Evolutionary conservation across 2,329 filamentous ascomycete species (phyloP).

Genomic region (Xylaria sp.): DNA sequence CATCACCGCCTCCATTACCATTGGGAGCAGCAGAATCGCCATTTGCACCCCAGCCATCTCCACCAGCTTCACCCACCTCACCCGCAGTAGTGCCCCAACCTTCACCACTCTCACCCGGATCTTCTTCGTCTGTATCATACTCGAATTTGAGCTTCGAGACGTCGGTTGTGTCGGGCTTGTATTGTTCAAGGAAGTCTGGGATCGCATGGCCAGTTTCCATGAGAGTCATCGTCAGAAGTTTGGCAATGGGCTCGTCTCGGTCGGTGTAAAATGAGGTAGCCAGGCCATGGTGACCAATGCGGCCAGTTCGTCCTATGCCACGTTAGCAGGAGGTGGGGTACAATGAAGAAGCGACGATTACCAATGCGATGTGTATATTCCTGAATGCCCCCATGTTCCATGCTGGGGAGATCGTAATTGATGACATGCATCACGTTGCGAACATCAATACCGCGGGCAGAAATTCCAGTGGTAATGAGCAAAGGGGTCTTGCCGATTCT

Average conservation of each 20-base stretch:
- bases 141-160: slow-evolving; percentile 64
- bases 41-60: slow-evolving; percentile 26
- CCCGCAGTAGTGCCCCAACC: slow-evolving; percentile 38
- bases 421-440: slow-evolving; percentile 89
- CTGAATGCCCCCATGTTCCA: slow-evolving; percentile 83
- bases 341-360: slow-evolving; percentile 56
- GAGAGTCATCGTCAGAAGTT: slow-evolving; percentile 81
- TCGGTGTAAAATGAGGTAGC: slow-evolving; percentile 92
- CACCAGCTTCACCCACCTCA: background rate
- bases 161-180: slow-evolving; percentile 67
- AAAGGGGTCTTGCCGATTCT: slow-evolving; percentile 79
- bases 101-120: slow-evolving; percentile 35
- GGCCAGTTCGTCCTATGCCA: slow-evolving; percentile 81
- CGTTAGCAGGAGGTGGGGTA: slow-evolving; percentile 30
- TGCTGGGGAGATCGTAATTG: slow-evolving; percentile 87
- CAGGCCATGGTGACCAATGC: slow-evolving; percentile 87
- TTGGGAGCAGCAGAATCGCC: slow-evolving; percentile 25
- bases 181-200: slow-evolving; percentile 81
- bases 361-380: slow-evolving; percentile 96
- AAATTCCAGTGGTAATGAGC: slow-evolving; percentile 85
- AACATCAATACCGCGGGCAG: slow-evolving; percentile 89
- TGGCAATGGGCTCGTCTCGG: slow-evolving; percentile 76
- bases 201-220: slow-evolving; percentile 81
- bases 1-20: slow-evolving; percentile 21
- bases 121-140: slow-evolving; percentile 64